Percentiles rank a stretch among this genome's conserved stretches.
These are phyloP conservation scores for Taiozyma onychis DNA, from an alignment of 1,139 yeast genomes.

Conservation along the genomic window DNA sequence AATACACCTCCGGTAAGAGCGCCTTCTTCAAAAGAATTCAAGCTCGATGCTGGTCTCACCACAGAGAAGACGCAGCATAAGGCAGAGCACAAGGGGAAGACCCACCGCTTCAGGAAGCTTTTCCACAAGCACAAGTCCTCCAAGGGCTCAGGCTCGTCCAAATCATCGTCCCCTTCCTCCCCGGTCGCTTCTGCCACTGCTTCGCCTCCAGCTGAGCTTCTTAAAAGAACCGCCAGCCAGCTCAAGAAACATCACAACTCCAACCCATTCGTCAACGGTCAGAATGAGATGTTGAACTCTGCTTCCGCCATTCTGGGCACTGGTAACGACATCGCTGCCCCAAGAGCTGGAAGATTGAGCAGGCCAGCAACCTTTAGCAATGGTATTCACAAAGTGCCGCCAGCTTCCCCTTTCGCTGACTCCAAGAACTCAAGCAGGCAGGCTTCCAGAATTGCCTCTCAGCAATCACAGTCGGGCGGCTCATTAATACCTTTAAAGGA, in stretches of 20 bases:
- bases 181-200: background rate
- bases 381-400: constrained; percentile 15
- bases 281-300: constrained; percentile 1
- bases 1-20: background rate
- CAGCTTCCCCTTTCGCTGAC: constrained; percentile 28
- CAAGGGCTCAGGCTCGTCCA: background rate
- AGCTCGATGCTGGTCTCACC: background rate
- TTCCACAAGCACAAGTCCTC: background rate
- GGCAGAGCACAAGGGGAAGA: background rate
- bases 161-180: background rate
- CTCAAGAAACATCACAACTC: constrained; percentile 2
- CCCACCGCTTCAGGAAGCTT: background rate
- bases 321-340: constrained; percentile 24
- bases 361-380: constrained; percentile 15
- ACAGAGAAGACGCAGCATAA: background rate
- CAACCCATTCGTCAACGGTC: constrained; percentile 11
- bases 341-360: constrained; percentile 13
- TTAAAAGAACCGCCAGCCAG: background rate
- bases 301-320: constrained; percentile 18
- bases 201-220: background rate
- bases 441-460: constrained; percentile 11
- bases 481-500: constrained; percentile 29
- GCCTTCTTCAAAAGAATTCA: background rate
- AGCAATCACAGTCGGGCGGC: constrained; percentile 12
- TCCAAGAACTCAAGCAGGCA: constrained; percentile 20